Evolutionary conservation across 2,329 filamentous ascomycete species (phyloP).

Genomic region (Aspergillus sp.): DNA sequence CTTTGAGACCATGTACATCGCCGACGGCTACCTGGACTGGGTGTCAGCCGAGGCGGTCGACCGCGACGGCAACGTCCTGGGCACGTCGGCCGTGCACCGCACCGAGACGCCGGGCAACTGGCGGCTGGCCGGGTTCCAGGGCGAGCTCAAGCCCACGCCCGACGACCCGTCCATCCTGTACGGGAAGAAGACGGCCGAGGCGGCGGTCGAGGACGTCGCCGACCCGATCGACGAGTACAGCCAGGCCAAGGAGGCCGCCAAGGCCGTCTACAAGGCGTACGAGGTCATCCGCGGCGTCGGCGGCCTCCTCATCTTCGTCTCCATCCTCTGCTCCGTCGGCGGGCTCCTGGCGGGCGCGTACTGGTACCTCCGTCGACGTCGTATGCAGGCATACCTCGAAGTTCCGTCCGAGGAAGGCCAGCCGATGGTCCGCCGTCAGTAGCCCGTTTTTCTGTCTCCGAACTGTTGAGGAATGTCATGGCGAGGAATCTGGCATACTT

Average conservation of each 20-base stretch:
- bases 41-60: constrained; percentile 31
- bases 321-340: constrained; percentile 22
- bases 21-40: constrained; percentile 31
- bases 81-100: constrained; percentile 25
- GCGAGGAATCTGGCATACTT: neutral
- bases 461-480: neutral
- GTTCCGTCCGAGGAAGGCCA: constrained; percentile 30
- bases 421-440: constrained; percentile 16
- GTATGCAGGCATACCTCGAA: constrained; percentile 26
- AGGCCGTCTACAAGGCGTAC: constrained; percentile 28
- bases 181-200: constrained; percentile 16
- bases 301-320: constrained; percentile 28
- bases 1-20: constrained; percentile 38
- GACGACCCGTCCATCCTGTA: constrained; percentile 27
- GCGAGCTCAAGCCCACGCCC: constrained; percentile 20
- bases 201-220: constrained; percentile 8
- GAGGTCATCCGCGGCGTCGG: constrained; percentile 31
- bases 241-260: constrained; percentile 25
- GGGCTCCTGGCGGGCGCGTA: constrained; percentile 23
- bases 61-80: constrained; percentile 22
- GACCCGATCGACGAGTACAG: constrained; percentile 4
- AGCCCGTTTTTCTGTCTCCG: too few species aligned
- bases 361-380: constrained; percentile 21
- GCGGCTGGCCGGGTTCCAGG: constrained; percentile 29
- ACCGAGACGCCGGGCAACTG: constrained; percentile 28